These are phyloP conservation scores for Ciborinia camelliae DNA, from an alignment of 2,329 filamentous ascomycete genomes.

Conservation along the genomic window DNA sequence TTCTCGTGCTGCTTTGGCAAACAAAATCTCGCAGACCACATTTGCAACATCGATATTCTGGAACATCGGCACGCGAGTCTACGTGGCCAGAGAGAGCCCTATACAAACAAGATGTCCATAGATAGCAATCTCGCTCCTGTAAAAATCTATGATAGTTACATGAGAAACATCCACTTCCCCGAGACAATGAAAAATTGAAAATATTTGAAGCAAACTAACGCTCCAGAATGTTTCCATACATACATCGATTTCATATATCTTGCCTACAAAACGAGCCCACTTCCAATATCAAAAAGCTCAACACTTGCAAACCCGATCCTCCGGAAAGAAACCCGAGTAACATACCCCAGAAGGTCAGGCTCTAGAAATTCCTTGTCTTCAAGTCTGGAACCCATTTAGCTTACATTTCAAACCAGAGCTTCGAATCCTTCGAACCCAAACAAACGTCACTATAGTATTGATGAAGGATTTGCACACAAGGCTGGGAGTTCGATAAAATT, in stretches of 20 bases:
- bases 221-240: not conserved
- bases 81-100: not conserved
- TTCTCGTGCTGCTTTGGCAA: not conserved
- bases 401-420: not conserved
- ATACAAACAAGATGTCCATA: not conserved
- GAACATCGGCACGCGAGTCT: not conserved
- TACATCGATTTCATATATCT: not conserved
- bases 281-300: not conserved
- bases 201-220: not conserved
- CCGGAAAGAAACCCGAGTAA: not conserved
- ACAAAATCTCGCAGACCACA: not conserved
- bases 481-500: not conserved
- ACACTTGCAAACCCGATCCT: not conserved
- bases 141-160: not conserved
- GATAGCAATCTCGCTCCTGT: not conserved
- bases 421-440: conserved; percentile 3
- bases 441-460: not conserved
- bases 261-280: conserved; percentile 2
- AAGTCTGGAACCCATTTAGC: not conserved
- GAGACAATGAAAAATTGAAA: not conserved
- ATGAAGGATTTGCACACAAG: not conserved
- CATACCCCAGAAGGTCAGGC: not conserved
- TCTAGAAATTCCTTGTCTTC: not conserved
- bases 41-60: not conserved
- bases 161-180: not conserved